A percentile compares a stretch with the other conserved stretches of the same genome.
Conservation (phyloP, 2,329 filamentous ascomycete genomes). For the Botrytis fragariae region DNA sequence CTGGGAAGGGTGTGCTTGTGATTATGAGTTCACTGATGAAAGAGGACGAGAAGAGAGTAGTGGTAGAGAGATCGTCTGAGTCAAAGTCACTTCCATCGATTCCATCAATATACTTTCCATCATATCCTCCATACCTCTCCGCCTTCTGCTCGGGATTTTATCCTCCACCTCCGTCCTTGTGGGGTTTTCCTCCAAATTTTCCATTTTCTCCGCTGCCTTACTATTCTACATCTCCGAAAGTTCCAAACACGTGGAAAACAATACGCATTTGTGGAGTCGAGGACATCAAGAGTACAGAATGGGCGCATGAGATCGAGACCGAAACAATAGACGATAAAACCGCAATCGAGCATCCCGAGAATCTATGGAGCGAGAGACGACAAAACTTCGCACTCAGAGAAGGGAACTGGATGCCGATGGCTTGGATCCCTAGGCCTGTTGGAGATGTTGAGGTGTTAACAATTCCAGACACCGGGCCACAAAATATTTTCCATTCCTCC, state of each 20-base stretch:
- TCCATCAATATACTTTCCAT: background rate
- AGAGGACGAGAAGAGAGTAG: background rate
- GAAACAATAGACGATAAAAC: background rate
- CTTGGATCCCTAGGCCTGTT: slow-evolving; percentile 28
- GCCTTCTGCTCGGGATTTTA: background rate
- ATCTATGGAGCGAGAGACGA: background rate
- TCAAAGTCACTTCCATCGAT: background rate
- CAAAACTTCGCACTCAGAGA: background rate
- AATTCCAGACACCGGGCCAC: background rate
- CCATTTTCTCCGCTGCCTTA: accelerated
- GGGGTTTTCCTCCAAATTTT: background rate
- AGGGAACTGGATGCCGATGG: slow-evolving; percentile 19
- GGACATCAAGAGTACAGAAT: background rate
- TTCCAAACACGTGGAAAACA: background rate
- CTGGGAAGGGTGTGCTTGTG: slow-evolving; percentile 23
- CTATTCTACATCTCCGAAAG: too few species aligned
- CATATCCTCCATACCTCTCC: background rate
- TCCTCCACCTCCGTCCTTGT: accelerated
- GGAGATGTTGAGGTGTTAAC: background rate
- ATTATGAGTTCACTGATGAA: background rate
- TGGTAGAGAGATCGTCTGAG: background rate
- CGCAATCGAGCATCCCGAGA: background rate
- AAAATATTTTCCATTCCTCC: accelerated
- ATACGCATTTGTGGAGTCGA: background rate
- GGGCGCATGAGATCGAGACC: background rate